Evolutionary conservation across 1,139 yeast species (phyloP).

Genomic region (Yamadazyma songkhlaensis): DNA sequence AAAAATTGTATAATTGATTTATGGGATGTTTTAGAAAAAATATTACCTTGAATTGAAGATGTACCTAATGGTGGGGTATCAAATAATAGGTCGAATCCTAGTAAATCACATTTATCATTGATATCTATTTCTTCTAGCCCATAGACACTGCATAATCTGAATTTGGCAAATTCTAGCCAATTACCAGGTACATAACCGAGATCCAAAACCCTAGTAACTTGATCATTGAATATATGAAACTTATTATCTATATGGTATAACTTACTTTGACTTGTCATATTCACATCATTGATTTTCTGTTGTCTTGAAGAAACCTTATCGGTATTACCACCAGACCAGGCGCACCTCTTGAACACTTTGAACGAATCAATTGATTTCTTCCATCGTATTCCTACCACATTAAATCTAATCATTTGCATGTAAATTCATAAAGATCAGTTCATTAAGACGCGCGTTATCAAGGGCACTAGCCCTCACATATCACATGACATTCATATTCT

Average conservation of each 20-base stretch:
- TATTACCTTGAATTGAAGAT: slow-evolving; percentile 81
- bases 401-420: not conserved
- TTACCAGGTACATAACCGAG: slow-evolving; percentile 94
- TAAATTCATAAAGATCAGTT: too few species aligned
- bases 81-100: slow-evolving; percentile 85
- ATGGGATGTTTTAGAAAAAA: slow-evolving; percentile 67
- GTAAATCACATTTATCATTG: slow-evolving; percentile 56
- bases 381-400: not conserved
- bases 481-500: not conserved
- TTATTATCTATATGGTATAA: slow-evolving; percentile 27
- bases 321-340: slow-evolving; percentile 7
- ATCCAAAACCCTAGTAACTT: slow-evolving; percentile 33
- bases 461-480: not conserved
- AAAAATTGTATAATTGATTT: slow-evolving; percentile 56
- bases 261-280: slow-evolving; percentile 23
- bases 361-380: not conserved
- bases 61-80: slow-evolving; percentile 79
- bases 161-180: slow-evolving; percentile 78
- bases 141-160: slow-evolving; percentile 28
- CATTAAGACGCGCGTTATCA: not conserved
- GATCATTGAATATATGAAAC: slow-evolving; percentile 24
- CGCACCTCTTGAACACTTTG: not conserved
- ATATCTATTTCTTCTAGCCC: slow-evolving; percentile 45
- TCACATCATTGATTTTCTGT: slow-evolving; percentile 23
- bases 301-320: slow-evolving; percentile 14